Evolutionary conservation across 257 asterid species (phyloP).

Genomic region (Scutellaria minor): DNA sequence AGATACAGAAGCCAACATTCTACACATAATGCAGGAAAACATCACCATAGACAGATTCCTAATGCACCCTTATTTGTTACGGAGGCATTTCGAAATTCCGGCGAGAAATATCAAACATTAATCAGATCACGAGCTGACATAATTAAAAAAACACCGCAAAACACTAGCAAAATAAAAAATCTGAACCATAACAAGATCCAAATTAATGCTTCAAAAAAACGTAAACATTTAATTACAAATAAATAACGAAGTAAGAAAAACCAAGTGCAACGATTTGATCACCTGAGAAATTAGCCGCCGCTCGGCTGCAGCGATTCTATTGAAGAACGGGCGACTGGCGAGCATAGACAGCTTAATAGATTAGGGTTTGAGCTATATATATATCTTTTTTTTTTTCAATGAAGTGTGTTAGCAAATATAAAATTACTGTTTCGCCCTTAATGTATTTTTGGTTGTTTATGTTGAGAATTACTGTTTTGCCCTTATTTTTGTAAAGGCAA

Average conservation of each 20-base stretch:
- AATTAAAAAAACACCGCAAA: background rate
- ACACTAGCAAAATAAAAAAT: background rate
- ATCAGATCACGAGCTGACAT: slow-evolving; percentile 8
- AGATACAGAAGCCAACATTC: background rate
- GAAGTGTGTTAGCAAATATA: too few species aligned
- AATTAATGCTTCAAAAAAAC: background rate
- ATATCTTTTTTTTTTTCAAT: too few species aligned
- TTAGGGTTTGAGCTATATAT: background rate
- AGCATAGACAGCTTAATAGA: background rate
- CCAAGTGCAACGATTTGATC: background rate
- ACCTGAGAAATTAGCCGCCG: background rate
- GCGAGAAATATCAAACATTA: too few species aligned
- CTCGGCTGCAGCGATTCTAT: background rate
- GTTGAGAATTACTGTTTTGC: too few species aligned
- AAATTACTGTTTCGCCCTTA: too few species aligned
- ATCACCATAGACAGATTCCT: background rate
- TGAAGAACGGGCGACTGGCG: background rate
- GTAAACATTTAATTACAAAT: background rate
- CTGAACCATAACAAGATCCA: background rate
- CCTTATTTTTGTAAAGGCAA: too few species aligned
- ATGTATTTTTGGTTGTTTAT: too few species aligned
- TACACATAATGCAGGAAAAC: background rate
- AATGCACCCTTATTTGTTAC: background rate
- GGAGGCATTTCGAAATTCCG: background rate
- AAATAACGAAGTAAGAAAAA: background rate